Evolutionary conservation across 208 protist species (phyloP).

Genomic region (Crithidia expoeki): DNA sequence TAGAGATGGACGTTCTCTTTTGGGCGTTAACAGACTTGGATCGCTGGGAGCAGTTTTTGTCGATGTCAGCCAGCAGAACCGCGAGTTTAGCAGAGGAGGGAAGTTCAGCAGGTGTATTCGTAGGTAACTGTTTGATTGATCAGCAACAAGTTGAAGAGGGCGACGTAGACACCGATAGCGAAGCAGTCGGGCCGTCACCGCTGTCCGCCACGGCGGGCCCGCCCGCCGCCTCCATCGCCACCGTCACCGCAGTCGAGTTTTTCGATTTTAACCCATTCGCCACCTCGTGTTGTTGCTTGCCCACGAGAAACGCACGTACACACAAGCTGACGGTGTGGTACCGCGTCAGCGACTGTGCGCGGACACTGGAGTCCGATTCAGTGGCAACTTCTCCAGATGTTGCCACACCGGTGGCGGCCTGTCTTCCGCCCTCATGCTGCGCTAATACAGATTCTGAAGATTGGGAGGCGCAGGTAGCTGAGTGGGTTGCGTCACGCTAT

Average conservation of each 20-base stretch:
- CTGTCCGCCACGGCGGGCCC: background rate
- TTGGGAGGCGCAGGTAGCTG: conserved; percentile 26
- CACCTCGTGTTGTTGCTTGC: background rate
- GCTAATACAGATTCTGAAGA: background rate
- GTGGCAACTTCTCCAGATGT: background rate
- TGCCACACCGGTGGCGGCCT: background rate
- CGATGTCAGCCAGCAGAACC: background rate
- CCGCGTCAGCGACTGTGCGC: background rate
- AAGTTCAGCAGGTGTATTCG: background rate
- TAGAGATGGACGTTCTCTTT: background rate
- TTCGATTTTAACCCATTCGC: background rate
- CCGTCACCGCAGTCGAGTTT: background rate
- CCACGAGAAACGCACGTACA: background rate
- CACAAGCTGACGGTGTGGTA: conserved; percentile 8
- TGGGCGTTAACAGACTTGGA: conserved; percentile 8
- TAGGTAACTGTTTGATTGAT: background rate
- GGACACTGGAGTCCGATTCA: background rate
- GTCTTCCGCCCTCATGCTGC: background rate
- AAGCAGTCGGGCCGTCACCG: background rate
- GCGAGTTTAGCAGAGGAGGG: background rate
- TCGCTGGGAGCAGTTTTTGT: background rate
- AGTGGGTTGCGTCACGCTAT: conserved; percentile 15
- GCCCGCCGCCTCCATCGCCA: background rate
- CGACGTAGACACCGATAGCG: background rate
- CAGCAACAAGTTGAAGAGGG: background rate